Percentiles rank a stretch among this genome's conserved stretches.
These are phyloP conservation scores for Pythium utonaiense DNA, from an alignment of 352 stramenopile species.

Conservation along the genomic window DNA sequence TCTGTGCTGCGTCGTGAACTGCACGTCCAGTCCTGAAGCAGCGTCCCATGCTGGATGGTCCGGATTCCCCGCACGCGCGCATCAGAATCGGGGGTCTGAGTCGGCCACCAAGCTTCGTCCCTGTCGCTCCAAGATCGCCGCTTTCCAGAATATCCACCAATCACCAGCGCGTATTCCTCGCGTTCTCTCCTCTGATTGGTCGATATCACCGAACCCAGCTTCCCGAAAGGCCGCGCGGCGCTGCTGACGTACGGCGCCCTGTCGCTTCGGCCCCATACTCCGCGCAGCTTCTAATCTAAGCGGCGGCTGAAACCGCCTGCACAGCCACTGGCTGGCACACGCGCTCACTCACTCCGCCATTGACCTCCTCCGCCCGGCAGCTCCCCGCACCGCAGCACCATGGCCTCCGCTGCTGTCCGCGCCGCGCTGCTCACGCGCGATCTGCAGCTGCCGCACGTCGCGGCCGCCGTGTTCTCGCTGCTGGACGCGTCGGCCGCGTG, in stretches of 20 bases:
- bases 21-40: background rate
- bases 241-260: conserved; percentile 1
- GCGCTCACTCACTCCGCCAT: background rate
- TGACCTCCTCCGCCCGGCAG: conserved; percentile 5
- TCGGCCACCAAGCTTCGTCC: background rate
- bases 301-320: background rate
- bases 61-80: background rate
- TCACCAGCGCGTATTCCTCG: too few relatives aligned
- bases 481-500: conserved; percentile 55
- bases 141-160: background rate
- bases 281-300: background rate
- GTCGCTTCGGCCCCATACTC: background rate
- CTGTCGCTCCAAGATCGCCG: conserved; percentile 1
- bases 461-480: conserved; percentile 36
- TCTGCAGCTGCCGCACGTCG: conserved; percentile 62
- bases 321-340: too few relatives aligned
- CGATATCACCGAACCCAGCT: background rate
- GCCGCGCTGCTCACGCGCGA: conserved; percentile 41
- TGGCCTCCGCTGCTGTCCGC: conserved; percentile 52
- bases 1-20: too few relatives aligned
- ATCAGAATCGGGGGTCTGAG: background rate
- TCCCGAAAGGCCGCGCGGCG: background rate
- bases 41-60: too few relatives aligned
- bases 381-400: conserved; percentile 8
- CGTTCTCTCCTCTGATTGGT: background rate